Base-by-base conservation (phyloP, 2,329 filamentous ascomycete genomes). In the Helminthosporium solani region DNA sequence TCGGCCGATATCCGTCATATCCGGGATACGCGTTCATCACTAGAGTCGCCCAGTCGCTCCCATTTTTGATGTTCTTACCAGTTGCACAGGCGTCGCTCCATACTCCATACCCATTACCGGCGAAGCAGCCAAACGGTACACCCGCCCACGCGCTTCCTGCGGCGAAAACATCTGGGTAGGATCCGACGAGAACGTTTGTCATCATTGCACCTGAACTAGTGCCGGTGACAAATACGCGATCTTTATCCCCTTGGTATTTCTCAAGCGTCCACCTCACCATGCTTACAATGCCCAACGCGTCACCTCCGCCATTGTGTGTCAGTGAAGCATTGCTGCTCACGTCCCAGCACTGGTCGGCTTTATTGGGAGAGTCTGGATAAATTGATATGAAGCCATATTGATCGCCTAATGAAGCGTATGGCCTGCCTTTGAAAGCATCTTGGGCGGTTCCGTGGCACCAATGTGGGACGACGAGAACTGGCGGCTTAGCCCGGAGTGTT, bases 191-290 rank as follows among this genome's bases (percentile, higher is more conserved):
- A 1, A 67, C 63, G 20, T 66, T 63, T 2, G 65, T 67, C 64
- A 68, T 67, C 64, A 68, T 68, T 0, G 65, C 65, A 4, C 65
- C 65, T 4, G 62, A 67, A 35, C 62, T 67, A 2, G 64, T 68
- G 7, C 65, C 65, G 0, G 59, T 61, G 3, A 67, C 64, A 31
- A 68, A 68, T 1, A 68, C 62, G 7, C 64, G 57, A 21, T 60
- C 52, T 23, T 53, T 52, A 35, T 68, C 63, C 3, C 50, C 63
- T 2, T 47, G 34, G 28, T 67, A 67, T 36, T 65, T 61, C 21
- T 62, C 41, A 11, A 67, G 41, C 7, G 61, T 50, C 54, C 58
- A 65, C 3, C 52, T 55, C 1, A 67, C 64, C 61, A 67, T 62
- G 3, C 57, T 63, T 7, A 63, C 63, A 20, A 68, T 68, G 8